Base-by-base conservation (phyloP, 139 green algal genomes). In the Trebouxia sp. region DNA sequence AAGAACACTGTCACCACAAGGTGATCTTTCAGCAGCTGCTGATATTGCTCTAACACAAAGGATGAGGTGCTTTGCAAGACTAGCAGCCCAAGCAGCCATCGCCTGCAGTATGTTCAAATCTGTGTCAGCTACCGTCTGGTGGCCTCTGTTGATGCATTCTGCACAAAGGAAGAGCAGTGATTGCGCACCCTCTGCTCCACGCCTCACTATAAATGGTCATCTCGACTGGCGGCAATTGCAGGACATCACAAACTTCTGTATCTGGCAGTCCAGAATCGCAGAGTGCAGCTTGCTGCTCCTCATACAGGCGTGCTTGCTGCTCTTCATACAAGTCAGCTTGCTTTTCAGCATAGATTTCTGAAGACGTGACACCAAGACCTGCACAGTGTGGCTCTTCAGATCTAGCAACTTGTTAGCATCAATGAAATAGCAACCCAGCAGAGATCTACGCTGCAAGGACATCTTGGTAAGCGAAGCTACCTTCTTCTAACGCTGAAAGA, bases 1-100 rank as follows among this genome's bases (percentile, higher is more conserved):
- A 98, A 87, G 75, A 98, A 98, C 17, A 98, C 84, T 1, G 94
- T 98, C 20, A 98, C 89, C 30, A 97, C 92, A 35, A 97, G 67
- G 84, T 97, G 92, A 0, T 97, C 88, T 30, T 87, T 85, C 4
- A 95, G 75, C 20, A 97, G 84, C 48, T 91, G 81, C 70, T 89
- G 80, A 78, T 97, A 97, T 7, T 78, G 79, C 43, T 96, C 90
- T 30, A 98, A 87, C 58, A 98, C 91, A 72, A 97, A 90, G 7
- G 83, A 92, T 0, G 86, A 94, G 3, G 83, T 92, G 15, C 81
- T 92, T 78, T 98, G 95, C 65, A 96, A 74, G 28, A 96, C 87
- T 6, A 98, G 83, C 22, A 97, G 84, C 2, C 91, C 93, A 55
- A 96, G 47, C 55, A 98, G 85, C 93, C 94, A 98, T 1, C 87